Evolutionary conservation across 148 eudicot species (phyloP), one percentile per base, ranked within the genome.

Genomic region (Rhododendron molle): DNA sequence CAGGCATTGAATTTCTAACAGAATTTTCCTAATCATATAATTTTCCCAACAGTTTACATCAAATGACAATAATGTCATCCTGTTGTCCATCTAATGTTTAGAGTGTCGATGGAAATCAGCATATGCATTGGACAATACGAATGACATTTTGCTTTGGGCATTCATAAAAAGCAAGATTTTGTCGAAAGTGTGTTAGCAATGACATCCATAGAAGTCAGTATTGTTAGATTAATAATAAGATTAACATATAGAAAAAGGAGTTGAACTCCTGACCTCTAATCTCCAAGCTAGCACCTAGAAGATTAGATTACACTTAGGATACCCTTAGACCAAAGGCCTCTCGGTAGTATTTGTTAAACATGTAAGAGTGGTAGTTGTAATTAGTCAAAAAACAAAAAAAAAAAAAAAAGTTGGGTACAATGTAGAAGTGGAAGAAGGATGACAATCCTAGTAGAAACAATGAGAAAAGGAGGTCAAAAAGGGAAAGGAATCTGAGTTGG

Each of bases 381-480:
- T 71, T 71, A 71, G 38, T 30, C 7, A 20, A 28, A 71, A 38
- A 40, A n/a, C n/a, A n/a, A 5, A 14, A 40, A 5, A 5, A 40
- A 6, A 23, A 32, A 2, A 32, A 32, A 0, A 32, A 15, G 36
- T 32, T 14, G 49, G 28, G 12, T 36, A 43, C 43, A 34, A 11
- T 83, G 23, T 18, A 11, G 32, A 78, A 23, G 7, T 7, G 2
- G 28, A 23, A 47, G 38, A 36, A 85, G 40, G 1, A 46, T 3
- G 15, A 52, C 4, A 20, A 10, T 4, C 28, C 28, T 6, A 47
- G 23, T 50, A 47, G 36, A 34, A 50, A 26, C 5, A 32, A 38
- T 15, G n/a, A 15, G 10, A 80, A 85, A 85, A 83, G 50, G 76
- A 77, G 87, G 92, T 85, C 86, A 86, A 90, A 81, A 58, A 58